A percentile compares a stretch with the other conserved stretches of the same genome.
Conservation (phyloP, 2,329 filamentous ascomycete species). For the Ascochyta viciae-villosae region DNA sequence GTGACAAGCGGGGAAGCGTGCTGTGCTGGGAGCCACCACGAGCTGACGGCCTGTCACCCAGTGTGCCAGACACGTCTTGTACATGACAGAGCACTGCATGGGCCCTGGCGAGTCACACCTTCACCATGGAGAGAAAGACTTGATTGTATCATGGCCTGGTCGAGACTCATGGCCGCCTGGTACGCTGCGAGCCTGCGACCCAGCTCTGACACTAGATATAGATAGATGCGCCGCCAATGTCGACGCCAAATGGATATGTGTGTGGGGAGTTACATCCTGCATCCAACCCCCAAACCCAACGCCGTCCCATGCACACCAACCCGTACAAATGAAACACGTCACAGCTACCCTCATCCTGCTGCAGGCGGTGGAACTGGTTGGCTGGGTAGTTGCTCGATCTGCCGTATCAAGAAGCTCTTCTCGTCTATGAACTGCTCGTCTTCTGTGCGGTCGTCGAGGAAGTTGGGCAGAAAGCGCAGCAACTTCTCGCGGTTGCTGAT, state of each 20-base stretch:
- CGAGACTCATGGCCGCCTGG: background rate
- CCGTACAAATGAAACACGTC: conserved; percentile 3
- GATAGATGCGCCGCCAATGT: conserved; percentile 12
- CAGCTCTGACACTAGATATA: conserved; percentile 4
- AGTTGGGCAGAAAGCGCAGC: conserved; percentile 85
- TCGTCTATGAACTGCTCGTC: conserved; percentile 99
- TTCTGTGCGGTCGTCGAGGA: conserved; percentile 92
- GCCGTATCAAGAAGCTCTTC: conserved; percentile 94
- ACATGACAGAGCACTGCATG: background rate
- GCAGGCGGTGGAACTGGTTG: conserved; percentile 36
- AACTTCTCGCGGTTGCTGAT: conserved; percentile 95
- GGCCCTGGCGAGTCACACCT: background rate
- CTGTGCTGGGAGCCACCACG: background rate
- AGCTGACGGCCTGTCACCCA: background rate
- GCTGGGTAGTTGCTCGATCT: conserved; percentile 68
- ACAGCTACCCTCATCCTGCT: conserved; percentile 19
- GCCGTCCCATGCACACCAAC: conserved; percentile 22
- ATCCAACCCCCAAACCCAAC: conserved; percentile 12
- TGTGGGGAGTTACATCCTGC: background rate
- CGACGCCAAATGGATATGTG: conserved; percentile 12
- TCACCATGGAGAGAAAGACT: background rate
- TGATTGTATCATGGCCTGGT: too few relatives aligned
- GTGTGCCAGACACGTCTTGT: background rate
- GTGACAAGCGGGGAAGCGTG: conserved; percentile 13
- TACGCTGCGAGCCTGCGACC: background rate